These are phyloP conservation scores for Papilionanthe hybrid DNA, from an alignment of 116 monocot species.

Conservation along the genomic window DNA sequence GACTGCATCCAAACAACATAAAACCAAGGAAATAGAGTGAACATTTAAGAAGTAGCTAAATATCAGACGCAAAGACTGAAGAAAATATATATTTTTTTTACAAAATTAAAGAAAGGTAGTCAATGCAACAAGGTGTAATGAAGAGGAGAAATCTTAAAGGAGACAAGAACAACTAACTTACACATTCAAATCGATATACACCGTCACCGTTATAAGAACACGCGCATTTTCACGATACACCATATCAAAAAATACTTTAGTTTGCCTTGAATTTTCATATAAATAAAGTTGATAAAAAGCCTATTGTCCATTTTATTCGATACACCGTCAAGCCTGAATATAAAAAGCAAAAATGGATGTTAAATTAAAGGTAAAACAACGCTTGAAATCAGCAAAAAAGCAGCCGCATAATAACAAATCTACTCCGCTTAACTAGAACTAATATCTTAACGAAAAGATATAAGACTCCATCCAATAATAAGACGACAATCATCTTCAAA, in stretches of 20 bases:
- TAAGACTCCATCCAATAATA: conserved; percentile 83
- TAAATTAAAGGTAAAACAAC: not conserved
- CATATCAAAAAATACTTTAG: too few species aligned
- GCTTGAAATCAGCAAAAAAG: conserved; percentile 9
- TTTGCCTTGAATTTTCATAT: conserved; percentile 66
- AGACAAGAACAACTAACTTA: conserved; percentile 30
- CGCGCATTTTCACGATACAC: conserved; percentile 89
- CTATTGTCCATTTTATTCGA: conserved; percentile 76
- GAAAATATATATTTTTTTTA: too few species aligned
- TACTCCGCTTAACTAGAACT: conserved; percentile 87
- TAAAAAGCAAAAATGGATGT: not conserved
- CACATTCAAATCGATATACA: conserved; percentile 76
- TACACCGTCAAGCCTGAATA: conserved; percentile 78
- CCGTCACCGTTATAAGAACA: conserved; percentile 66
- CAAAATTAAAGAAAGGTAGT: too few species aligned
- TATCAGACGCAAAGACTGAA: too few species aligned
- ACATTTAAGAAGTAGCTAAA: too few species aligned
- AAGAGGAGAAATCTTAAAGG: too few species aligned
- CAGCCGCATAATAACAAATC: conserved; percentile 6
- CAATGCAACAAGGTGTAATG: too few species aligned
- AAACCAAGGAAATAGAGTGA: not conserved
- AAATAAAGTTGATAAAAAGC: conserved; percentile 73
- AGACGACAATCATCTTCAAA: conserved; percentile 88
- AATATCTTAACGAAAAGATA: conserved; percentile 79
- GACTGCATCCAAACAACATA: too few species aligned